phyloP scores from a whole-genome alignment of 495 filamentous ascomycete species.

The Hypoxylon perforatum region DNA sequence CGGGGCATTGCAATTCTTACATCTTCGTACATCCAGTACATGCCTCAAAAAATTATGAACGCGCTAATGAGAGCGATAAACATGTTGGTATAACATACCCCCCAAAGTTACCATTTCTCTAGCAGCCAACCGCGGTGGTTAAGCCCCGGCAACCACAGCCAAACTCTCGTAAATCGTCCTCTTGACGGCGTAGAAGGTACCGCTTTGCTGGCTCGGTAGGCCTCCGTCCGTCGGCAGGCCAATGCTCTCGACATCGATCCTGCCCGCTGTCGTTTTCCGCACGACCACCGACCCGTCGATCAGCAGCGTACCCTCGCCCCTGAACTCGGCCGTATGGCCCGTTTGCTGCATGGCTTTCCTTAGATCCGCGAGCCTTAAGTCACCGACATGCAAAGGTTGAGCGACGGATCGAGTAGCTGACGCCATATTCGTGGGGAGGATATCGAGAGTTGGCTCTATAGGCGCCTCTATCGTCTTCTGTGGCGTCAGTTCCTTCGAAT shows the following conservation, averaged over 20 bases:
- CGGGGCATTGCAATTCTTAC: too few species aligned
- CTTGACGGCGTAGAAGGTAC: slow-evolving; percentile 81
- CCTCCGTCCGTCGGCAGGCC: slow-evolving; percentile 60
- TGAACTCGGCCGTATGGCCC: slow-evolving; percentile 91
- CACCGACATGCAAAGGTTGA: slow-evolving; percentile 93
- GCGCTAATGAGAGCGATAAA: too few species aligned
- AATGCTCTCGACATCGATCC: slow-evolving; percentile 89
- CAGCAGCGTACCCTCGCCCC: slow-evolving; percentile 90
- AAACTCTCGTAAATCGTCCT: slow-evolving; percentile 85
- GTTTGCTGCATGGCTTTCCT: slow-evolving; percentile 81
- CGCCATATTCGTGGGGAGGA: slow-evolving; percentile 79
- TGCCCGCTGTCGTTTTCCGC: slow-evolving; percentile 84
- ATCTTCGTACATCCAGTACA: too few species aligned
- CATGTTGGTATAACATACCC: too few species aligned
- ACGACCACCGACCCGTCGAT: slow-evolving; percentile 90
- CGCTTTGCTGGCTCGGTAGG: slow-evolving; percentile 52
- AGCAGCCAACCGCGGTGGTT: slow-evolving; percentile 22
- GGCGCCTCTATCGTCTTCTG: slow-evolving; percentile 27
- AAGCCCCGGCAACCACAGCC: slow-evolving; percentile 80
- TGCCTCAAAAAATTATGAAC: too few species aligned
- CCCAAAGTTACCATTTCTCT: too few species aligned
- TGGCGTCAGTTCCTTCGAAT: slow-evolving; percentile 41
- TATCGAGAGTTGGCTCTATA: slow-evolving; percentile 74
- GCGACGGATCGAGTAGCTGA: slow-evolving; percentile 80
- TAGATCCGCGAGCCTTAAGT: slow-evolving; percentile 88